phyloP scores from a whole-genome alignment of 2,329 filamentous ascomycete genomes.

The Cladobotryum protrusum region DNA sequence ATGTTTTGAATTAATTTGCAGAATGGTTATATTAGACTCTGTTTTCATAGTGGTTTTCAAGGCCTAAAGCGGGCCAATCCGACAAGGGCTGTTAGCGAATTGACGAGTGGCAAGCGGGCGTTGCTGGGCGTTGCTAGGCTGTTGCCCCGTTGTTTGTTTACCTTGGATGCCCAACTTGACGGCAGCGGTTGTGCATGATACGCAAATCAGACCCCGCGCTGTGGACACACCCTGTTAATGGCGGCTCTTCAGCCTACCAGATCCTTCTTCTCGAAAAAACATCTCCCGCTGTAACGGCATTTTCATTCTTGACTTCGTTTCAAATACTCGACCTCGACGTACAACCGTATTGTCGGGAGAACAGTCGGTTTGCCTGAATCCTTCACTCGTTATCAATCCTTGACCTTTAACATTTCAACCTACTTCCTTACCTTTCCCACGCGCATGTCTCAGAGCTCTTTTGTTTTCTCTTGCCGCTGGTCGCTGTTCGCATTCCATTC shows the following conservation, averaged over 20 bases:
- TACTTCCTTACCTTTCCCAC: conserved; percentile 4
- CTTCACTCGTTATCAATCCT: background rate
- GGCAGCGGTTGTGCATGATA: background rate
- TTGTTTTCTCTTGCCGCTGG: conserved; percentile 5
- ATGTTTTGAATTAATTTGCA: too few species aligned
- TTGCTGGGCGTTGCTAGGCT: conserved; percentile 16
- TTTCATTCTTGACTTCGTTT: conserved; percentile 4
- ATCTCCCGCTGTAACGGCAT: conserved; percentile 9
- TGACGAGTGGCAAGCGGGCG: background rate
- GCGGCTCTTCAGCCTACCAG: conserved; percentile 6
- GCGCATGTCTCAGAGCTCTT: conserved; percentile 19
- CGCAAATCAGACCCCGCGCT: background rate
- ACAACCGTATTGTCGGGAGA: background rate
- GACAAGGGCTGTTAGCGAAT: background rate
- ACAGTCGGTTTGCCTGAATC: background rate
- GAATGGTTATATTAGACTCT: too few species aligned
- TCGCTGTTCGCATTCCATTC: conserved; percentile 12
- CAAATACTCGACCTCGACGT: background rate
- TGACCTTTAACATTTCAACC: too few species aligned
- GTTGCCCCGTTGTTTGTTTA: conserved; percentile 19
- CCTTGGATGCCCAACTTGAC: conserved; percentile 12
- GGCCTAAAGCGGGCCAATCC: background rate
- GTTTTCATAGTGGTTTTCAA: too few species aligned
- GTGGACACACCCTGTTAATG: conserved; percentile 2
- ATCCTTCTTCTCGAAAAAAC: conserved; percentile 3